Evolutionary conservation across 805 yeast species (phyloP).

Genomic region (Metschnikowia lunata): DNA sequence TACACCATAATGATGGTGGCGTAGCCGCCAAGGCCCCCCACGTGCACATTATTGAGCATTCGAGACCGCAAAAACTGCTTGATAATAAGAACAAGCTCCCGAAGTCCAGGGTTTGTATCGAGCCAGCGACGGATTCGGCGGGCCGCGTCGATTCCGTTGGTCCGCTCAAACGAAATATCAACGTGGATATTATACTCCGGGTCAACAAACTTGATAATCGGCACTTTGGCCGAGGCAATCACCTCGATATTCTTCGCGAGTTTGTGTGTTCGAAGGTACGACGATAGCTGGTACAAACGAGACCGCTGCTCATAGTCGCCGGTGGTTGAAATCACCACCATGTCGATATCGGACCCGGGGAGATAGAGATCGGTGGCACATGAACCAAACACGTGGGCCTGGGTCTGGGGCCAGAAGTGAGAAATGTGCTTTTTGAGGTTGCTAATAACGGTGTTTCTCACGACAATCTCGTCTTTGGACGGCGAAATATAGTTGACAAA

Average conservation of each 20-base stretch:
- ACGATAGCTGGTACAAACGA: constrained; percentile 68
- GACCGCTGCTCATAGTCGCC: constrained; percentile 60
- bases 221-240: constrained; percentile 86
- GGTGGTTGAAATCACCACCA: constrained; percentile 69
- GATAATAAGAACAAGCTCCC: constrained; percentile 76
- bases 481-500: constrained; percentile 86
- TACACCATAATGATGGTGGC: constrained; percentile 84
- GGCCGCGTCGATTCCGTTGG: constrained; percentile 81
- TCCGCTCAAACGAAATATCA: constrained; percentile 86
- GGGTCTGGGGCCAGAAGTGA: constrained; percentile 71
- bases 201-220: constrained; percentile 88
- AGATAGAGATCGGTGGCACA: constrained; percentile 88
- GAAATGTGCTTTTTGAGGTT: constrained; percentile 51
- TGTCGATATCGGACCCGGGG: constrained; percentile 94
- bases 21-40: constrained; percentile 94
- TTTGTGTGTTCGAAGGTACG: constrained; percentile 55
- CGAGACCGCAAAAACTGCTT: constrained; percentile 83
- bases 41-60: constrained; percentile 77
- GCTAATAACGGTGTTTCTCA: constrained; percentile 62
- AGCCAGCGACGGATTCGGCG: constrained; percentile 73
- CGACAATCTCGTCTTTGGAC: constrained; percentile 61
- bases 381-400: constrained; percentile 86
- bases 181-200: constrained; percentile 65
- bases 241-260: constrained; percentile 76
- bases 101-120: constrained; percentile 64